A percentile compares a stretch with the other conserved stretches of the same genome.
Evolutionary conservation across 2,329 filamentous ascomycete genomes (phyloP).

Genomic region (Colletotrichum sansevieriae): DNA sequence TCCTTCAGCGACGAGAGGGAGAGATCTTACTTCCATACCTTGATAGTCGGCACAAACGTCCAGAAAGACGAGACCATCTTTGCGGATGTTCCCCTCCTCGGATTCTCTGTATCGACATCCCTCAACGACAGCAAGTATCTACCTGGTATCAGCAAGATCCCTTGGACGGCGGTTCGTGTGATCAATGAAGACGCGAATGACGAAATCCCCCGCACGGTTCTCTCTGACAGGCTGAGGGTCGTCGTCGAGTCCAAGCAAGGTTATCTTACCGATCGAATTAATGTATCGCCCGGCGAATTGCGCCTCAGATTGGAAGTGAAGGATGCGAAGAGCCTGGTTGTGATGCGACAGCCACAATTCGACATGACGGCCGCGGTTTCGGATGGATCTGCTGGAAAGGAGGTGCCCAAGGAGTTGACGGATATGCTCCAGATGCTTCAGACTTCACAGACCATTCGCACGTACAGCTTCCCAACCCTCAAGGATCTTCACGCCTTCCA

Average conservation of each 20-base stretch:
- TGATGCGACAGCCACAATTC: conserved; percentile 79
- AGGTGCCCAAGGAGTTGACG: conserved; percentile 72
- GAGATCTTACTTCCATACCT: conserved; percentile 77
- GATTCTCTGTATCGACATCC: conserved; percentile 71
- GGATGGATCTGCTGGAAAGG: conserved; percentile 73
- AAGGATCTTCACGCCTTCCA: conserved; percentile 84
- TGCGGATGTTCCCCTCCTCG: conserved; percentile 75
- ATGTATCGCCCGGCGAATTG: conserved; percentile 81
- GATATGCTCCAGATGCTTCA: conserved; percentile 73
- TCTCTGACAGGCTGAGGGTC: conserved; percentile 82
- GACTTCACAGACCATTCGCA: conserved; percentile 75
- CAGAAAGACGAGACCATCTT: conserved; percentile 77
- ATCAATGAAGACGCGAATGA: conserved; percentile 78
- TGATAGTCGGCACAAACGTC: conserved; percentile 80
- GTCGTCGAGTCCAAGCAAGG: conserved; percentile 82
- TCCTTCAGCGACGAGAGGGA: conserved; percentile 82
- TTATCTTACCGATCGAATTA: conserved; percentile 85
- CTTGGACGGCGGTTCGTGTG: conserved; percentile 77
- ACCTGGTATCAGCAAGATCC: conserved; percentile 62
- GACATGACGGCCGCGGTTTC: conserved; percentile 83
- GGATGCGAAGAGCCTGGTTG: conserved; percentile 71
- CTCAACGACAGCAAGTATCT: conserved; percentile 64
- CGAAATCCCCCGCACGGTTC: conserved; percentile 76
- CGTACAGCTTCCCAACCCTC: conserved; percentile 75
- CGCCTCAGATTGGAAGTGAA: conserved; percentile 74